These are phyloP conservation scores for Meripilus lineatus DNA, from an alignment of 1,284 basidiomycete species.

Conservation along the genomic window DNA sequence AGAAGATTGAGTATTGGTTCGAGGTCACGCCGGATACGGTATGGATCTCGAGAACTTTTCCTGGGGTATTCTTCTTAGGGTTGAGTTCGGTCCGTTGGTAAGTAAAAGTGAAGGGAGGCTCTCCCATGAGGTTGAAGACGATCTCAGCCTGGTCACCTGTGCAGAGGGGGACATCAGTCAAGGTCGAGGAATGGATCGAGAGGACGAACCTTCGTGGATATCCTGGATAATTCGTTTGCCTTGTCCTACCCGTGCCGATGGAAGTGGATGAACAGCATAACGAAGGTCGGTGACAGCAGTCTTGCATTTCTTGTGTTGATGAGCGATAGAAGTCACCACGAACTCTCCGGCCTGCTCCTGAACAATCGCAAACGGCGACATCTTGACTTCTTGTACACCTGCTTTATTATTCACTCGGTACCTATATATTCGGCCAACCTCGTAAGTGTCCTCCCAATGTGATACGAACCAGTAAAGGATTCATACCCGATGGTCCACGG, in stretches of 20 bases:
- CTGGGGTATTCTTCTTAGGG: constrained; percentile 58
- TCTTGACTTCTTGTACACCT: constrained; percentile 71
- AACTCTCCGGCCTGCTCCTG: constrained; percentile 84
- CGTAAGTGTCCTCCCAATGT: too few relatives aligned
- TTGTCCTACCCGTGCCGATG: constrained; percentile 82
- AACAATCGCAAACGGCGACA: constrained; percentile 77
- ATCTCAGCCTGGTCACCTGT: constrained; percentile 90
- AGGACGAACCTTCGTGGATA: constrained; percentile 82
- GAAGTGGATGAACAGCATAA: constrained; percentile 79
- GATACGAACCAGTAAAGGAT: too few relatives aligned
- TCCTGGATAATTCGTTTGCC: constrained; percentile 81
- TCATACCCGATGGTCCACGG: constrained; percentile 91
- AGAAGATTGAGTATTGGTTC: constrained; percentile 83
- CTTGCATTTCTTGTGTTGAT: constrained; percentile 88
- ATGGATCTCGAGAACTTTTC: constrained; percentile 83
- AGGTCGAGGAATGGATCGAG: too few relatives aligned
- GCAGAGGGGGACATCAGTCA: too few relatives aligned
- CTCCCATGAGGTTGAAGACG: constrained; percentile 82
- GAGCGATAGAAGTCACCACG: constrained; percentile 79
- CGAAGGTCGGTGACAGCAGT: constrained; percentile 73
- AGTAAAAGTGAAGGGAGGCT: constrained; percentile 94
- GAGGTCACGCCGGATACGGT: constrained; percentile 78
- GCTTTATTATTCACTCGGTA: constrained; percentile 80
- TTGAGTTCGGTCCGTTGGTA: constrained; percentile 78
- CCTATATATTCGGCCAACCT: too few relatives aligned